Conservation (phyloP, 2,329 filamentous ascomycete genomes). For the Colletotrichum sp. region DNA sequence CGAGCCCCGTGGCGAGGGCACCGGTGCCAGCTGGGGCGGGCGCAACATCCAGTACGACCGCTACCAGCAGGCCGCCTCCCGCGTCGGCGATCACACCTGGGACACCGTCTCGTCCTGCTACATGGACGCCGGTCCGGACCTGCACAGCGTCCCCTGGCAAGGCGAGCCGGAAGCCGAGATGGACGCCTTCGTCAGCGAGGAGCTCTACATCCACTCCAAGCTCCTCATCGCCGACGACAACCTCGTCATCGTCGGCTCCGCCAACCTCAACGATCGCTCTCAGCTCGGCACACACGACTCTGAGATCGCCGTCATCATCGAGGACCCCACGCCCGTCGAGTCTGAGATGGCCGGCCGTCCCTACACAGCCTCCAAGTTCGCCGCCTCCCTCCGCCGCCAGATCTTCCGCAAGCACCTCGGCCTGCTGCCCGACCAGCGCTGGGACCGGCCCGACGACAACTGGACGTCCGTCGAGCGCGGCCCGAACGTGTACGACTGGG, state of each 20-base stretch:
- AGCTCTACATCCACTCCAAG: constrained; percentile 70
- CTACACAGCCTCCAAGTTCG: constrained; percentile 77
- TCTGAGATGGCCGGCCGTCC: constrained; percentile 75
- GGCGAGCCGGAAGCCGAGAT: constrained; percentile 62
- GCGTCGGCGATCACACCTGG: constrained; percentile 63
- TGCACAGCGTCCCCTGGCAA: constrained; percentile 63
- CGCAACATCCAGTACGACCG: constrained; percentile 60
- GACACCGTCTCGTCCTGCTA: constrained; percentile 82
- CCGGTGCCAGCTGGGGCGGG: constrained; percentile 31
- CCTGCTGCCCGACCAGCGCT: constrained; percentile 75
- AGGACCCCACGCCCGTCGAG: constrained; percentile 74
- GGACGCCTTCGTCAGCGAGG: constrained; percentile 65
- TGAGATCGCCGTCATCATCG: constrained; percentile 88
- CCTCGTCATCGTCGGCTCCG: constrained; percentile 79
- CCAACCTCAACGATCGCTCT: constrained; percentile 66
- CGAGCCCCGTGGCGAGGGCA: constrained; percentile 35
- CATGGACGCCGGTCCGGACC: constrained; percentile 78
- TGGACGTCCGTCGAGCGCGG: constrained; percentile 75
- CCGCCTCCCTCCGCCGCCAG: constrained; percentile 79
- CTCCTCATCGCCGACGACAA: constrained; percentile 82
- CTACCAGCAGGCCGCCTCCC: constrained; percentile 74
- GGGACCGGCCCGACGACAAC: constrained; percentile 72
- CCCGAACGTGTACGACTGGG: constrained; percentile 77
- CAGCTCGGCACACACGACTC: constrained; percentile 86
- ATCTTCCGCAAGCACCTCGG: constrained; percentile 94